These are phyloP conservation scores for Myxozyma vanderwaltii DNA, from an alignment of 805 yeast species.

Conservation along the genomic window DNA sequence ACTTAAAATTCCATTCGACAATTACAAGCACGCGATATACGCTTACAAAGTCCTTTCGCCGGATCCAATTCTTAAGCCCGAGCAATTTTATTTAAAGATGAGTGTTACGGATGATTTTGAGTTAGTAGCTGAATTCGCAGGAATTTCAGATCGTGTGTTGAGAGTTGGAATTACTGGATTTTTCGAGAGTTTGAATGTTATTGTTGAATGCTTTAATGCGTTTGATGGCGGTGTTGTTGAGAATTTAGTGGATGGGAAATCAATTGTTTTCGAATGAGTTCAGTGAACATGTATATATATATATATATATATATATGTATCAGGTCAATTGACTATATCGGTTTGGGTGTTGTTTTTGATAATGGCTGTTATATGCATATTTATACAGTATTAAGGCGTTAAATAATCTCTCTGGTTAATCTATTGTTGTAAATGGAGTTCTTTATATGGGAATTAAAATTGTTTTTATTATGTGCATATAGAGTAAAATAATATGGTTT, in stretches of 20 bases:
- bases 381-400: too few relatives aligned
- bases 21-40: constrained; percentile 59
- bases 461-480: too few relatives aligned
- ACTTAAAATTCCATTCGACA: constrained; percentile 66
- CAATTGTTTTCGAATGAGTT: constrained; percentile 5
- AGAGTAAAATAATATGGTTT: too few relatives aligned
- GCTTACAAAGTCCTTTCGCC: constrained; percentile 66
- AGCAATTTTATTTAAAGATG: constrained; percentile 60
- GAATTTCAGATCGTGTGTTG: constrained; percentile 70
- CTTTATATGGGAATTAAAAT: too few relatives aligned
- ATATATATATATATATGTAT: too few relatives aligned
- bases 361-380: too few relatives aligned
- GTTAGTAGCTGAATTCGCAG: constrained; percentile 55
- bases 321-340: too few relatives aligned
- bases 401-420: too few relatives aligned
- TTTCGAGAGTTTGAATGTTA: constrained; percentile 73
- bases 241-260: constrained; percentile 2
- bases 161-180: constrained; percentile 84
- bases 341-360: too few relatives aligned
- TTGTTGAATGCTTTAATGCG: constrained; percentile 78
- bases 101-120: constrained; percentile 38
- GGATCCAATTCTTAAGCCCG: constrained; percentile 77
- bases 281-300: neutral
- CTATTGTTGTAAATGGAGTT: too few relatives aligned
- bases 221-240: constrained; percentile 49